phyloP scores from a whole-genome alignment of 768 basidiomycete species.

The Boletus reticulatus region DNA sequence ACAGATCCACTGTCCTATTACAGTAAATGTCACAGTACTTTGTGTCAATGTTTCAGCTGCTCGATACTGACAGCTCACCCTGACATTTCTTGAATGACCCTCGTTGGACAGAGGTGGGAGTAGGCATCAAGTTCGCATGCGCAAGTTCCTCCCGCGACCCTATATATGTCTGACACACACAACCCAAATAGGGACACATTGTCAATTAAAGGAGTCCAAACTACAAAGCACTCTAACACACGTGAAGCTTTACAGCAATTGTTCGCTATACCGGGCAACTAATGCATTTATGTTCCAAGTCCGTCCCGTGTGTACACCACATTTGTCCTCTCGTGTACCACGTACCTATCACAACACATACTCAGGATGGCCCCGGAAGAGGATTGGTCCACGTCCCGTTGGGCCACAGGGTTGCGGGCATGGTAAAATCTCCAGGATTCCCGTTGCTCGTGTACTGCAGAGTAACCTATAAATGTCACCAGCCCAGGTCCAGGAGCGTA shows the following conservation, averaged over 20 bases:
- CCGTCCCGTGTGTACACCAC: background rate
- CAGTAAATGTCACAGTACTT: background rate
- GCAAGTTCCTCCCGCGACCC: conserved; percentile 9
- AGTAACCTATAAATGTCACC: conserved; percentile 2
- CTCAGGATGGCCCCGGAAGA: conserved; percentile 56
- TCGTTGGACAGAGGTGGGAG: conserved; percentile 20
- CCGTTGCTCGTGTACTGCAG: conserved; percentile 48
- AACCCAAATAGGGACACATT: conserved; percentile 5
- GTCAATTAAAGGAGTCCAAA: conserved; percentile 2
- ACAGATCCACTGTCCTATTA: conserved; percentile 34
- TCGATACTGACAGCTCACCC: conserved; percentile 12
- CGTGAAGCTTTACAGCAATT: background rate
- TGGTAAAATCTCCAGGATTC: conserved; percentile 72
- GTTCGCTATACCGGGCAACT: background rate
- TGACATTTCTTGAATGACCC: conserved; percentile 18
- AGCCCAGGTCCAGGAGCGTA: background rate
- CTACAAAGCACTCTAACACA: background rate
- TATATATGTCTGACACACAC: conserved; percentile 20
- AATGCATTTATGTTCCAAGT: background rate
- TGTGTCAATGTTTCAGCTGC: background rate
- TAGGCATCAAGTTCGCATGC: conserved; percentile 20
- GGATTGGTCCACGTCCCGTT: conserved; percentile 85
- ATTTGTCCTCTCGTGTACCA: background rate
- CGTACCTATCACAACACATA: background rate
- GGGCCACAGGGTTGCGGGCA: conserved; percentile 69